Conservation (phyloP, 2,329 filamentous ascomycete species). For the Pseudogymnoascus sp. region DNA sequence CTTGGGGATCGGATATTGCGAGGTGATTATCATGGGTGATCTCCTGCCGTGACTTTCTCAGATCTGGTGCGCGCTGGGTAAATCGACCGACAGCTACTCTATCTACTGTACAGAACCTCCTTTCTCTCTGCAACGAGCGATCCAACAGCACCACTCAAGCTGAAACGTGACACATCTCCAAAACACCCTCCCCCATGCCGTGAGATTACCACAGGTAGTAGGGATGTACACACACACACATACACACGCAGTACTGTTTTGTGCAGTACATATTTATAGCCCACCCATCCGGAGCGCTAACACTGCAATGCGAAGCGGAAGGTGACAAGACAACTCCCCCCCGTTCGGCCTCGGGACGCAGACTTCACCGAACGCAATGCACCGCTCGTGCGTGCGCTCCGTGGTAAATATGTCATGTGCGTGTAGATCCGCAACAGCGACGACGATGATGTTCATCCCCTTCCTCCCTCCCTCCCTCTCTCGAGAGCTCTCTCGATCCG, state of each 20-base stretch:
- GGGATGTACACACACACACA: not conserved
- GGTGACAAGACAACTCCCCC: not conserved
- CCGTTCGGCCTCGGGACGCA: not conserved
- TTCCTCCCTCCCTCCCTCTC: too few relatives aligned
- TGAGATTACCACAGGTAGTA: not conserved
- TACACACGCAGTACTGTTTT: too few relatives aligned
- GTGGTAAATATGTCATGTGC: not conserved
- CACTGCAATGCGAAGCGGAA: not conserved
- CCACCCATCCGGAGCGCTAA: not conserved
- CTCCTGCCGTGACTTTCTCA: too few relatives aligned
- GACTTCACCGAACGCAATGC: not conserved
- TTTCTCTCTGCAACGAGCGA: not conserved
- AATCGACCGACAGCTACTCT: not conserved
- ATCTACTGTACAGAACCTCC: too few relatives aligned
- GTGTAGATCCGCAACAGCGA: not conserved
- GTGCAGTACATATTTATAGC: not conserved
- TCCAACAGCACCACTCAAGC: not conserved
- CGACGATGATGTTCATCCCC: too few relatives aligned
- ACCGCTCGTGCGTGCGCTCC: too few relatives aligned
- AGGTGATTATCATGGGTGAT: not conserved
- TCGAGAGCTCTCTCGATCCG: too few relatives aligned
- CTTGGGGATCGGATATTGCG: not conserved
- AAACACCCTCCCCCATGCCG: not conserved
- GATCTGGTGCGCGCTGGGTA: not conserved
- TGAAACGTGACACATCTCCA: not conserved